Percentiles rank a stretch among this genome's conserved stretches.
phyloP scores from a whole-genome alignment of 805 yeast species.

The Maudiozyma pseudohumilis region DNA sequence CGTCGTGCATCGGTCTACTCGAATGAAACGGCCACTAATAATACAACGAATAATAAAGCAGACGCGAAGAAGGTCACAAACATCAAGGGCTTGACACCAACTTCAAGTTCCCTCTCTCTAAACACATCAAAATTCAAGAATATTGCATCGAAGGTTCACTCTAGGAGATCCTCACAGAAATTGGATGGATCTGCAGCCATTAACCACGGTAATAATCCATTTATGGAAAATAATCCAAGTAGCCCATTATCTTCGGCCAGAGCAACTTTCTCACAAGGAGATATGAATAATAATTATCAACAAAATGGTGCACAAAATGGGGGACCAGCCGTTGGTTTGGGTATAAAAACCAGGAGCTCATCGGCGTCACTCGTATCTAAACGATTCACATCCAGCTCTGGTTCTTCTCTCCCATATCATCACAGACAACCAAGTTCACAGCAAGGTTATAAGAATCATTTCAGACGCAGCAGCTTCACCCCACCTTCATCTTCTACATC shows the following conservation, averaged over 20 bases:
- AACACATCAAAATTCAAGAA: constrained; percentile 27
- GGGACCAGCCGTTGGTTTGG: constrained; percentile 22
- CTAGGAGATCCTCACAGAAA: constrained; percentile 31
- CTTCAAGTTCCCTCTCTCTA: constrained; percentile 28
- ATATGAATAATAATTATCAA: neutral
- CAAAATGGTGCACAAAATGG: neutral
- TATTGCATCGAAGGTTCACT: constrained; percentile 27
- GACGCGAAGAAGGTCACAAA: too few species aligned
- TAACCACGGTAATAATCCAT: constrained; percentile 17
- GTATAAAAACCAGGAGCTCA: constrained; percentile 39
- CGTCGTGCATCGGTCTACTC: neutral
- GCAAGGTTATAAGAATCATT: constrained; percentile 2
- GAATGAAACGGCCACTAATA: neutral
- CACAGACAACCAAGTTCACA: constrained; percentile 8
- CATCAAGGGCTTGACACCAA: neutral
- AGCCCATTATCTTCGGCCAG: neutral
- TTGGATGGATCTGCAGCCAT: constrained; percentile 20
- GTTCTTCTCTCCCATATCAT: constrained; percentile 10
- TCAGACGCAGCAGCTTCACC: constrained; percentile 9
- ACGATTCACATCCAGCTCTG: constrained; percentile 30
- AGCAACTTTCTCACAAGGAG: neutral
- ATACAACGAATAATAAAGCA: neutral
- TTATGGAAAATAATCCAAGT: constrained; percentile 7
- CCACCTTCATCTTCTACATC: constrained; percentile 21
- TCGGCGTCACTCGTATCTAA: constrained; percentile 31